These are phyloP conservation scores for Puccinia coronata DNA, from an alignment of 1,284 basidiomycete genomes.

Conservation along the genomic window DNA sequence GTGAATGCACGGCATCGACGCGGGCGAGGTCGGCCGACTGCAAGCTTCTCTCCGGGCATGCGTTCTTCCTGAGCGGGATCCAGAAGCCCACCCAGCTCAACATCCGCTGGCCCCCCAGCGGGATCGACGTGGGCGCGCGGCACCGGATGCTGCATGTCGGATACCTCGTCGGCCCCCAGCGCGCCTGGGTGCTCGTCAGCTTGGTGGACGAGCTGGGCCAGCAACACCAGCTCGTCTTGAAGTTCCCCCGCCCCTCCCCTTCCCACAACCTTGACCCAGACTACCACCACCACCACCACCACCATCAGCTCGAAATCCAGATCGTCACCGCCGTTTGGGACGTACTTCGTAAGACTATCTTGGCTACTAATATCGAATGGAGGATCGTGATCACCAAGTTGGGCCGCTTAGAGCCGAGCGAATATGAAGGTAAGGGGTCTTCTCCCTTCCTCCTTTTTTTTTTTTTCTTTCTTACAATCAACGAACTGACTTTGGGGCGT, in stretches of 20 bases:
- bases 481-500: background rate
- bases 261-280: background rate
- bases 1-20: no score
- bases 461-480: background rate
- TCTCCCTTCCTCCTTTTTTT: background rate
- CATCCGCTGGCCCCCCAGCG: conserved; percentile 35
- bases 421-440: conserved; percentile 46
- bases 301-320: background rate
- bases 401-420: conserved; percentile 11
- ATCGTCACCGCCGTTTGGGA: conserved; percentile 22
- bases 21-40: background rate
- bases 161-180: background rate
- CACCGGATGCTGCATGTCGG: conserved; percentile 27
- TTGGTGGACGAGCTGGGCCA: conserved; percentile 34
- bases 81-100: conserved; percentile 29
- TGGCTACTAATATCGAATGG: conserved; percentile 33
- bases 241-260: background rate
- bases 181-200: conserved; percentile 22
- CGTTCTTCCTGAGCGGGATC: conserved; percentile 30
- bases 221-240: conserved; percentile 19
- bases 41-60: conserved; percentile 23
- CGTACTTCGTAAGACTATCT: conserved; percentile 6
- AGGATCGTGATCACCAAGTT: conserved; percentile 44
- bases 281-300: no score
- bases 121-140: conserved; percentile 24